phyloP scores from a whole-genome alignment of 805 yeast genomes.

The Saccharomyces eubayanus region DNA sequence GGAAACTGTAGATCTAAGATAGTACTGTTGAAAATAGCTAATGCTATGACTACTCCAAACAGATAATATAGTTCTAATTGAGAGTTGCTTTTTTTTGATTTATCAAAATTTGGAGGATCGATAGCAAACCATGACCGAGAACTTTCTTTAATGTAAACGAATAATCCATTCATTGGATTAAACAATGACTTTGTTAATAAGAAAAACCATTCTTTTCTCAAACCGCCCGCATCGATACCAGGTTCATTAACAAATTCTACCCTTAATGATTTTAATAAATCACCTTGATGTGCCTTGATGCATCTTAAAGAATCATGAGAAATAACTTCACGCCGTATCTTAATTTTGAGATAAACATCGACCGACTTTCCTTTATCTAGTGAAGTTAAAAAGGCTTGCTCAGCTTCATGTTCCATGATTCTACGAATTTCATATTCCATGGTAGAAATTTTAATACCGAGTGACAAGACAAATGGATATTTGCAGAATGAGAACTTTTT shows the following conservation, averaged over 20 bases:
- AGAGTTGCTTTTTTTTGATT: constrained; percentile 17
- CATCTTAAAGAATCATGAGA: constrained; percentile 67
- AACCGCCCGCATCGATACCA: constrained; percentile 93
- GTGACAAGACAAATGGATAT: constrained; percentile 70
- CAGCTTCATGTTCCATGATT: constrained; percentile 80
- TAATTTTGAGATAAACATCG: constrained; percentile 61
- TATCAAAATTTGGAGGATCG: constrained; percentile 11
- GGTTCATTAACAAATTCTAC: constrained; percentile 83
- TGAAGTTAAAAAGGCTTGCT: constrained; percentile 76
- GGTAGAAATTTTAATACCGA: constrained; percentile 75
- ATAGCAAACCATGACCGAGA: constrained; percentile 68
- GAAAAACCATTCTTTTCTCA: constrained; percentile 88
- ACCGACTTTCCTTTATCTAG: constrained; percentile 51
- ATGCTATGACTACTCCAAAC: constrained; percentile 79
- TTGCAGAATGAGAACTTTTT: constrained; percentile 59
- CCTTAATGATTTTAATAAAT: constrained; percentile 63
- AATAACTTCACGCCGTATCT: constrained; percentile 58
- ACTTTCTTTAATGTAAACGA: constrained; percentile 60
- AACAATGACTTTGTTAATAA: constrained; percentile 64
- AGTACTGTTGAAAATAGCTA: constrained; percentile 86
- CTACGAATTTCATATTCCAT: constrained; percentile 73
- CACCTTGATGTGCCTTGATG: constrained; percentile 46
- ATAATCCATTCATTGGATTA: constrained; percentile 58
- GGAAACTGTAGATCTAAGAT: constrained; percentile 79
- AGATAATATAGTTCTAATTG: constrained; percentile 51